Evolutionary conservation across 768 basidiomycete genomes (phyloP), one percentile per base, ranked within the genome.

Genomic region (Hericium erinaceus): DNA sequence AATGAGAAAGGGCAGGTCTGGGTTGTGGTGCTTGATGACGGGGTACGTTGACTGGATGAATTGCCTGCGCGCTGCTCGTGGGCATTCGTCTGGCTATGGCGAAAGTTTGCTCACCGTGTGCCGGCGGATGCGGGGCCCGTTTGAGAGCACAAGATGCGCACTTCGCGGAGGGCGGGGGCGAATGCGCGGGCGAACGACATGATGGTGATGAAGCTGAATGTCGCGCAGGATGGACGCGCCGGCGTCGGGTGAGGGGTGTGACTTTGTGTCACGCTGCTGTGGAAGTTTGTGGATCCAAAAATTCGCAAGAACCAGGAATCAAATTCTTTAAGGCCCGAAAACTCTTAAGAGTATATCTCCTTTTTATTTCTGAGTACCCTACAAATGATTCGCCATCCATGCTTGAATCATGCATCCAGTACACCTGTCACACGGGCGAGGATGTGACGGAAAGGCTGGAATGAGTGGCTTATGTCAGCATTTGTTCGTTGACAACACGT

Each of bases 1-100:
- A 65, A 92, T 87, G 64, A 92, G 70, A 39, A 91, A 78, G 16
- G 89, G 91, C n/a, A 93, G 73, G 72, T 93, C 85, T 40, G 90
- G 91, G 67, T 93, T 93, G 70, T 86, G 74, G 68, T 88, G 79
- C 74, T 92, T 92, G 66, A 92, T 80, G 54, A 75, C 63, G 4
- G 87, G 82, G 67, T 92, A 92, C 61, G 83, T 80, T 26, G 87
- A 78, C 46, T 83, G 69, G 65, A 93, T 81, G 72, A 92, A 93
- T 72, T 91, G 83, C 64, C 92, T 92, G 41, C 18, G 9, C 18
- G 22, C 5, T 39, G 18, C 16, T 26, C 22, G n/a, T 26, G 11
- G 13, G 33, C 20, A 20, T 4, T 54, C 18, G 37, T 24, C 39
- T 48, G 11, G 6, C 13, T 57, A 44, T 6, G 4, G 3, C 37